Evolutionary conservation across 345 rosid species (phyloP).

Genomic region (Murraya koenigii): DNA sequence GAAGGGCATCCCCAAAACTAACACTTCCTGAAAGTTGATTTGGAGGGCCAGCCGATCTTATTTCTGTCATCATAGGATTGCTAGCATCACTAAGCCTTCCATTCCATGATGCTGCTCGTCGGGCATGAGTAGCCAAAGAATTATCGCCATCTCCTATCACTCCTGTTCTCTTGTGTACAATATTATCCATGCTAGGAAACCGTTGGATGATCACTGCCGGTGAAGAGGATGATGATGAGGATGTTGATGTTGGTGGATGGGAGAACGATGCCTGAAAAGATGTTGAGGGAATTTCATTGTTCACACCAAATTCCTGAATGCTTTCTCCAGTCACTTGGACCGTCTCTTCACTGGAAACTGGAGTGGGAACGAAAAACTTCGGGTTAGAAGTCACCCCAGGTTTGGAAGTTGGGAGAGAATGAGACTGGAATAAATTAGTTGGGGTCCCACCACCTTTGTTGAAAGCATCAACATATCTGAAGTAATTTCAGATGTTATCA

Average conservation of each 20-base stretch:
- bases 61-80: neutral
- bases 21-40: neutral
- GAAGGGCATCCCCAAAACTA: neutral
- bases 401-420: conserved; percentile 30
- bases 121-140: neutral
- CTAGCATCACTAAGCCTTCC: conserved; percentile 12
- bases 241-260: neutral
- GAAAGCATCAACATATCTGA: conserved; percentile 59
- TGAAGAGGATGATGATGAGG: neutral
- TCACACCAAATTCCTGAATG: conserved; percentile 13
- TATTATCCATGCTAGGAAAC: conserved; percentile 20
- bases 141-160: neutral
- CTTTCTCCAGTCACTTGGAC: conserved; percentile 1
- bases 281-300: conserved; percentile 11
- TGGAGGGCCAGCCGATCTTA: neutral
- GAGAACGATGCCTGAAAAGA: neutral
- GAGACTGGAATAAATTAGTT: conserved; percentile 41
- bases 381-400: conserved; percentile 33
- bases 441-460: conserved; percentile 41
- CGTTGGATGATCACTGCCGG: conserved; percentile 14
- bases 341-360: conserved; percentile 18
- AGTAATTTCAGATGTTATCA: neutral
- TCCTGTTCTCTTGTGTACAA: conserved; percentile 11
- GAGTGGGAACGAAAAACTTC: conserved; percentile 48
- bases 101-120: conserved; percentile 24